Base-by-base conservation (phyloP, 164 flowering plant species). In the Tinospora cordifolia region DNA sequence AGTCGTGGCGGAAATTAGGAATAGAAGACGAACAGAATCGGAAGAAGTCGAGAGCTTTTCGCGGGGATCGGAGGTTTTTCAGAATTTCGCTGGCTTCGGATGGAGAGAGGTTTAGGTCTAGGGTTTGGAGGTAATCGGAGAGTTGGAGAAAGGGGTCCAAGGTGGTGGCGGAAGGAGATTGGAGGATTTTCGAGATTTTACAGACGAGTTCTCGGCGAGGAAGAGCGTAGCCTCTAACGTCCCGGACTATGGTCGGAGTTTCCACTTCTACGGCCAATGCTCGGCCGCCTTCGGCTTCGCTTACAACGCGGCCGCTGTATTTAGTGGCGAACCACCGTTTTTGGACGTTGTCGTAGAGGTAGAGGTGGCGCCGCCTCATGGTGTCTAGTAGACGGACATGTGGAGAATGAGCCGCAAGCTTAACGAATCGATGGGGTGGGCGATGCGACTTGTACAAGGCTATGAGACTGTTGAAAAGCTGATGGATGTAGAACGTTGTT, bases 131-230 rank as follows among this genome's bases (percentile, higher is more conserved):
- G 74, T 78, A 87, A 39, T 80, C 77, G 46, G 85, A 64, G 78
- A 90, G 87, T 65, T 83, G 81, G 57, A 78, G 65, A 78, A 83
- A 83, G 3, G 86, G 84, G 71, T 83, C 83, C 25, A 66, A 59
- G 49, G 73, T 40, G 3, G 79, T 62, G 72, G 77, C 8, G 51
- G 79, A 47, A 6, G 71, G 69, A 19, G 85, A 71, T 17, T 77
- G 82, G 78, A 94, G 85, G 82, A 92, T 81, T 17, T 80, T 77
- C 69, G 86, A 69, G 64, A 82, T 80, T 65, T 81, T 80, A 82
- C 97, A 92, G 77, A 94, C 80, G 63, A 94, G 87, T 79, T 87
- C 85, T 26, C 84, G 92, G 73, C 98, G 95, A 14, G 93, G 98
- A 66, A 91, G 82, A 24, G 85, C 74, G 79, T 89, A 86, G 79